Percentiles rank a stretch among this genome's conserved stretches.
Conservation (phyloP, 352 stramenopile species). For the Globisporangium viniferum region DNA sequence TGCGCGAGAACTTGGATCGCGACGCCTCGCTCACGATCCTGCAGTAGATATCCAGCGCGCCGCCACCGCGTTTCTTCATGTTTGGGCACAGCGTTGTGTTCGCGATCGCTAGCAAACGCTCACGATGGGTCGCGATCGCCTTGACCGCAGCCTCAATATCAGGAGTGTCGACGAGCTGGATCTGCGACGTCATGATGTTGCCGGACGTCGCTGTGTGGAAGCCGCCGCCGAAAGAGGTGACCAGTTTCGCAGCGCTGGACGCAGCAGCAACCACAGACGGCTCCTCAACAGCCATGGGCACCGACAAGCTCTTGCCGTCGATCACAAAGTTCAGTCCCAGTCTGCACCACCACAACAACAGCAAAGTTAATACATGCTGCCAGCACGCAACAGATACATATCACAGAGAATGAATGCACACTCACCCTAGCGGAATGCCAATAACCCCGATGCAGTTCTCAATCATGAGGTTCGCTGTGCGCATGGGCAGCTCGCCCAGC, state of each 20-base stretch:
- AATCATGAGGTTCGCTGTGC: conserved; percentile 86
- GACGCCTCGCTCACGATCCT: conserved; percentile 62
- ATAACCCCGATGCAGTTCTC: conserved; percentile 88
- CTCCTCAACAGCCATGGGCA: conserved; percentile 86
- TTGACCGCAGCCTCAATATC: conserved; percentile 53
- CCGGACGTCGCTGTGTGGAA: conserved; percentile 71
- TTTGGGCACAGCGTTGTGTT: conserved; percentile 80
- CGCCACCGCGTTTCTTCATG: conserved; percentile 85
- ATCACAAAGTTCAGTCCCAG: conserved; percentile 86
- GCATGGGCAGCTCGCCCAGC: conserved; percentile 69
- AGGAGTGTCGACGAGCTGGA: conserved; percentile 74
- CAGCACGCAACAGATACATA: not conserved
- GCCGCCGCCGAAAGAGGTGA: conserved; percentile 63
- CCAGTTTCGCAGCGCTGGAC: conserved; percentile 80
- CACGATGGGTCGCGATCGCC: conserved; percentile 48
- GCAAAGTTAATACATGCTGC: not conserved
- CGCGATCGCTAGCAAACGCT: conserved; percentile 59
- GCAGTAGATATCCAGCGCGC: conserved; percentile 76
- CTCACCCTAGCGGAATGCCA: conserved; percentile 75
- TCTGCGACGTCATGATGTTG: conserved; percentile 88
- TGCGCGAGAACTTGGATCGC: conserved; percentile 16
- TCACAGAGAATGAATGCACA: not conserved
- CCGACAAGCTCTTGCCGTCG: conserved; percentile 69
- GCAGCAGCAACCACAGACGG: conserved; percentile 82
- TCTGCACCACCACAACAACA: conserved; percentile 14